A percentile compares a stretch with the other conserved stretches of the same genome.
These are phyloP conservation scores for Phytophthora hibernalis DNA, from an alignment of 352 stramenopile genomes.

Conservation along the genomic window DNA sequence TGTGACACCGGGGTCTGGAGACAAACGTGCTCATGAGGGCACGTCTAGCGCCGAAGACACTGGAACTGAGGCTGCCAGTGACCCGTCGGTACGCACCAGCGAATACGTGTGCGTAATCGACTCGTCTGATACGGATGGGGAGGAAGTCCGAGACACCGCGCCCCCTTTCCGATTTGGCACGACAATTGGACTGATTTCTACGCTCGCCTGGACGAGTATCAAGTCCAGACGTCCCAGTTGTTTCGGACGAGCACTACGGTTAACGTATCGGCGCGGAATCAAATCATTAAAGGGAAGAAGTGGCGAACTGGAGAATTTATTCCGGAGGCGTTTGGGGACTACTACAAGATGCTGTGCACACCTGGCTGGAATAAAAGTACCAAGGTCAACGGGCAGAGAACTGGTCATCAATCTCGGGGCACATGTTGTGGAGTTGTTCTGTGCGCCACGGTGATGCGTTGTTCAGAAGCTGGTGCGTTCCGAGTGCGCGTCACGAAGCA, in stretches of 20 bases:
- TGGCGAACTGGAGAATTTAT: conserved; percentile 1
- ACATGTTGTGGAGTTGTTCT: not conserved
- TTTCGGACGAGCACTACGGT: not conserved
- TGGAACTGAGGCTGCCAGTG: too few relatives aligned
- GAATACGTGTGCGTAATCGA: not conserved
- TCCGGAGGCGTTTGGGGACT: not conserved
- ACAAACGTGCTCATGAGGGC: not conserved
- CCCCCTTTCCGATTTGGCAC: conserved; percentile 1
- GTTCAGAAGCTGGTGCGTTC: not conserved
- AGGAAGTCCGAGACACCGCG: not conserved
- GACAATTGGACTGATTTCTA: not conserved
- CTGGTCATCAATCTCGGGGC: not conserved
- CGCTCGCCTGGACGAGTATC: not conserved
- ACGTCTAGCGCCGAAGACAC: too few relatives aligned
- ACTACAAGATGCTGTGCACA: conserved; percentile 13
- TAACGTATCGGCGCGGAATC: not conserved
- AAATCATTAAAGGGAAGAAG: conserved; percentile 8
- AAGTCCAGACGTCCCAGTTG: not conserved
- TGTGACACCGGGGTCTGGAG: not conserved
- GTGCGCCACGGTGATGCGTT: not conserved
- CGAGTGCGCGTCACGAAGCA: conserved; percentile 2
- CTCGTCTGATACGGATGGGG: conserved; percentile 2
- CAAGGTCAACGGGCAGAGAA: not conserved
- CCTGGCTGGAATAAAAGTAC: conserved; percentile 3
- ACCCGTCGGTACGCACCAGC: not conserved